Base-by-base conservation (phyloP, 2,329 filamentous ascomycete genomes). In the Aspergillus oerlinghausenensis region DNA sequence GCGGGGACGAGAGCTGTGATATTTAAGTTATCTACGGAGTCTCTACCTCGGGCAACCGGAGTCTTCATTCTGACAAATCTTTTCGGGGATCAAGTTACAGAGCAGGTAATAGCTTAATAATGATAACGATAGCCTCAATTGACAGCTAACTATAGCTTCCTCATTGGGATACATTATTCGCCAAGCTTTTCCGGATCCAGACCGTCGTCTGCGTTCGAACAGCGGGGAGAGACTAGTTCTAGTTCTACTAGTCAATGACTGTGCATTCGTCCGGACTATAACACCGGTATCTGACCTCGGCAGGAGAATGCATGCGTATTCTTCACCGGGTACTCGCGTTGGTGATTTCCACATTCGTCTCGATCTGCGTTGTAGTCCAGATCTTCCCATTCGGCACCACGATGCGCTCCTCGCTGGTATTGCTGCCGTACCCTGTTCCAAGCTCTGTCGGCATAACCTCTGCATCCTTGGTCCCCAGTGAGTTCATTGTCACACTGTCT, bases 321-420 rank as follows among this genome's bases (percentile, higher is more conserved):
- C 10, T 32, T 32, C 8, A 23, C 14, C 9, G 21, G 10, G 4
- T 21, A 1, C 10, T 10, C 38, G 60, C 55, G 9, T 54, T 48
- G 50, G 59, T 62, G 17, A 63, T 53, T 54, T 70, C 67, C 2
- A 70, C 59, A 9, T 65, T 70, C n/a, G 67, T 70, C 49, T 70
- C 63, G 29, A 72, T 71, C 57, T 70, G 63, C 7, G 69, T 72
- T 29, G 66, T 65, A 2, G 68, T 58, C 26, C 63, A 65, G 42
- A 72, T 72, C 60, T 66, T 70, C 11, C 68, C 68, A 3, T 68
- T 55, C 6, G 68, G 69, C 21, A 71, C 49, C 17, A 70, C 65
- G 23, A 72, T 70, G 3, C 67, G 56, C 45, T 72, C 69, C 25
- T 71, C 62, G 21, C 69, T 70, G 17, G 61, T 60, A 28, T 61